Percentiles rank a stretch among this genome's conserved stretches.
phyloP scores from a whole-genome alignment of 495 filamentous ascomycete species.

The Podospora didyma region DNA sequence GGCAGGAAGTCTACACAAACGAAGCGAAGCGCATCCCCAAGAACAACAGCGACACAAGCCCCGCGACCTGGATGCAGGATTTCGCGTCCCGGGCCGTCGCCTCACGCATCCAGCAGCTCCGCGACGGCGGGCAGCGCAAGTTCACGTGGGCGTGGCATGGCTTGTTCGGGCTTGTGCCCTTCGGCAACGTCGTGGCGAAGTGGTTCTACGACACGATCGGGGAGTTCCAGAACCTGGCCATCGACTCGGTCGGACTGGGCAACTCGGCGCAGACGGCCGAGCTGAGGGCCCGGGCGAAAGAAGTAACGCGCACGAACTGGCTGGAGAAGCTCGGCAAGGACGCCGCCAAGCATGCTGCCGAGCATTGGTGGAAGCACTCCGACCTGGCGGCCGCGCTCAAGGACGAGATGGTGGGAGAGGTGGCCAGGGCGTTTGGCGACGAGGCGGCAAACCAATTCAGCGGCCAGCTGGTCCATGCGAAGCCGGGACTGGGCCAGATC shows the following conservation, averaged over 20 bases:
- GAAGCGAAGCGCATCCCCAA: neutral
- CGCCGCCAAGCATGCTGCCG: too few species aligned
- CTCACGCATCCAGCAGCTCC: neutral
- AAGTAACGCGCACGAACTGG: neutral
- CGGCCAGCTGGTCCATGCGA: neutral
- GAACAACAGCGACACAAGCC: neutral
- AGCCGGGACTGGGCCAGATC: neutral
- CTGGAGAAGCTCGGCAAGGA: neutral
- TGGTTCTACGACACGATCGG: neutral
- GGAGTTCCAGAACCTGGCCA: neutral
- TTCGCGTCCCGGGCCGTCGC: neutral
- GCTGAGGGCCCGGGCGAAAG: neutral
- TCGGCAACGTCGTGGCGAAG: neutral
- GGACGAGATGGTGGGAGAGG: neutral
- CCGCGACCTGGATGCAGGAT: neutral
- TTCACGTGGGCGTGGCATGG: neutral
- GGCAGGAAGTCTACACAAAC: neutral
- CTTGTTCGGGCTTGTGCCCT: neutral
- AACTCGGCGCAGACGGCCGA: neutral
- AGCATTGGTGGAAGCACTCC: neutral
- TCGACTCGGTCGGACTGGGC: neutral
- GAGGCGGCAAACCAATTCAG: neutral
- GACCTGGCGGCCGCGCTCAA: neutral
- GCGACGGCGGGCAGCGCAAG: constrained; percentile 1
- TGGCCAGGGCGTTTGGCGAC: neutral